These are phyloP conservation scores for Chaetomiaceae sp. DNA, from an alignment of 2,329 filamentous ascomycete species.

Conservation along the genomic window DNA sequence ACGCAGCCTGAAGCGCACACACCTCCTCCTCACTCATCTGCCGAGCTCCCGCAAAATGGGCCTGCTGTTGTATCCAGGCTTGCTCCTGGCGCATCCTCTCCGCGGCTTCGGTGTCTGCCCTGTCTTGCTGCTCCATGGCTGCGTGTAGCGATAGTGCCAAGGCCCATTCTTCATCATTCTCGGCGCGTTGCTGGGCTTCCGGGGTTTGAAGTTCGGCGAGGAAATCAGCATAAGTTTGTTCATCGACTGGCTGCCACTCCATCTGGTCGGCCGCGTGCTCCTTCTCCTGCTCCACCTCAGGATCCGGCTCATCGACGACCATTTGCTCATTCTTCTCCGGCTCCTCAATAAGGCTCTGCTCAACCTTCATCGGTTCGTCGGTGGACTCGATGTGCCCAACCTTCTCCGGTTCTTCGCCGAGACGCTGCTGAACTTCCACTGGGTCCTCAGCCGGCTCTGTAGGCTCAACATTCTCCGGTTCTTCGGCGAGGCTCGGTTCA, in stretches of 20 bases:
- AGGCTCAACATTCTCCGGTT: too few relatives aligned
- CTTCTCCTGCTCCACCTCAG: neutral
- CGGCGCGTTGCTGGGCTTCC: neutral
- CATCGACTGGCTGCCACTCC: neutral
- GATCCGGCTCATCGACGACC: neutral
- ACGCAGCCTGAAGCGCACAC: neutral
- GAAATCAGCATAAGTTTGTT: neutral
- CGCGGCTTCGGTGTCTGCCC: neutral
- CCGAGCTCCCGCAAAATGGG: neutral
- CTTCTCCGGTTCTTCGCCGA: neutral
- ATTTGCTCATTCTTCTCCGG: neutral
- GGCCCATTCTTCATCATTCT: neutral
- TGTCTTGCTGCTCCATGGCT: neutral
- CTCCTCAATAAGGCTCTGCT: neutral
- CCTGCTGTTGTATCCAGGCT: neutral
- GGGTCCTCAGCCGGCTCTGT: too few relatives aligned
- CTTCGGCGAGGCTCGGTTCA: neutral
- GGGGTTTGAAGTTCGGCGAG: neutral
- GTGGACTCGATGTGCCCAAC: neutral
- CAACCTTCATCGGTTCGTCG: neutral
- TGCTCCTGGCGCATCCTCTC: neutral
- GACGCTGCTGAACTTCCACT: neutral
- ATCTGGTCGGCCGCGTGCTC: neutral
- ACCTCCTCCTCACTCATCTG: neutral
- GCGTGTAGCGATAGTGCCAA: neutral